Evolutionary conservation across 129 eudicot genomes (phyloP).

Genomic region (Oenanthe sinensis): DNA sequence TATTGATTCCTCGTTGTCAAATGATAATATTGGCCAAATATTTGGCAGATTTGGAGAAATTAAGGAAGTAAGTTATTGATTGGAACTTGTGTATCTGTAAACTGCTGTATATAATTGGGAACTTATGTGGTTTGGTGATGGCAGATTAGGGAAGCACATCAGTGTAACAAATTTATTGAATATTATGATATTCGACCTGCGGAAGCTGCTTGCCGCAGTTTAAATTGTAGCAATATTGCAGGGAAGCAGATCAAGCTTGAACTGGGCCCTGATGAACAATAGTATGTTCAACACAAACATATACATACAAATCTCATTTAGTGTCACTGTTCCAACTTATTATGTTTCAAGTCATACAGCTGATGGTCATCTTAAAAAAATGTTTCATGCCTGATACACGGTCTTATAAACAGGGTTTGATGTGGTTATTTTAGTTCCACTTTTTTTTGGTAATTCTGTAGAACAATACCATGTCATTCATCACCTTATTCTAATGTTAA

Average conservation of each 20-base stretch:
- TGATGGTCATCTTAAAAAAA: background rate
- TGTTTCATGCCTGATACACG: background rate
- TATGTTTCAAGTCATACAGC: background rate
- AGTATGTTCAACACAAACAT: constrained; percentile 8
- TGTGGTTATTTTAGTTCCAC: background rate
- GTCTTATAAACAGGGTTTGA: background rate
- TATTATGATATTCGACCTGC: constrained; percentile 35
- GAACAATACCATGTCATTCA: background rate
- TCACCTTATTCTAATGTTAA: background rate
- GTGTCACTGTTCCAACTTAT: background rate
- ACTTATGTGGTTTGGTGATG: constrained; percentile 11
- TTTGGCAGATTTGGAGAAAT: constrained; percentile 35
- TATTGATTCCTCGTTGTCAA: constrained; percentile 28
- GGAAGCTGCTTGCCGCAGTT: constrained; percentile 26
- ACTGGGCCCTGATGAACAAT: constrained; percentile 13
- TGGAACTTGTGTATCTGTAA: background rate
- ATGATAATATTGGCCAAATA: constrained; percentile 26
- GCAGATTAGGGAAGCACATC: constrained; percentile 26
- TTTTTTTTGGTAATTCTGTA: background rate
- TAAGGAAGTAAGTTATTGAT: constrained; percentile 27
- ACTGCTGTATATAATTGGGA: background rate
- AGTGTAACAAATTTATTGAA: constrained; percentile 22
- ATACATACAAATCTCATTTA: background rate
- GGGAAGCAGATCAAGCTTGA: constrained; percentile 27
- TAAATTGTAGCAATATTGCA: constrained; percentile 16